phyloP scores from a whole-genome alignment of 169 alveolate species.

The Plasmodium berghei region DNA sequence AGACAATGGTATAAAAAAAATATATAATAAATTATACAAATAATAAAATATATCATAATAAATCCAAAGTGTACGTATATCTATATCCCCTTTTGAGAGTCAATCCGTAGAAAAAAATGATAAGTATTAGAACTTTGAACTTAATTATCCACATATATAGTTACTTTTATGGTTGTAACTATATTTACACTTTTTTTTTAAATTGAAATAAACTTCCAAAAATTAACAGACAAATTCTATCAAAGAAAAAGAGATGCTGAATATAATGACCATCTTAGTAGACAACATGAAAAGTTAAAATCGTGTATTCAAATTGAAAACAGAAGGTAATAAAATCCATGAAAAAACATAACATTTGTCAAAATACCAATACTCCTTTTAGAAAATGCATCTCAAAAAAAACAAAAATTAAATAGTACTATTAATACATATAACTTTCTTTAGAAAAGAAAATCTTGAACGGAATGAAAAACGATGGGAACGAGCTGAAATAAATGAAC shows the following conservation, averaged over 20 bases:
- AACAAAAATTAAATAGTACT: not conserved
- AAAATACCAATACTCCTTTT: not conserved
- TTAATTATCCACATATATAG: too few species aligned
- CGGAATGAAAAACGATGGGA: slow-evolving; percentile 58
- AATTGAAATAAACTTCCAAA: too few species aligned
- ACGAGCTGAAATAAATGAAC: slow-evolving; percentile 21
- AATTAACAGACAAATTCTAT: slow-evolving; percentile 16
- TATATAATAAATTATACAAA: too few species aligned
- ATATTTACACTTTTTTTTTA: too few species aligned
- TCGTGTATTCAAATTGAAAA: slow-evolving; percentile 42
- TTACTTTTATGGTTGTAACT: too few species aligned
- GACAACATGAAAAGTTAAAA: slow-evolving; percentile 43
- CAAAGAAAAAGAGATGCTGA: slow-evolving; percentile 48
- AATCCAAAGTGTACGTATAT: not conserved
- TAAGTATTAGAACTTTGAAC: too few species aligned
- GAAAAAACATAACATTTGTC: not conserved
- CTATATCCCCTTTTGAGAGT: not conserved
- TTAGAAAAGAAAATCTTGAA: slow-evolving; percentile 53
- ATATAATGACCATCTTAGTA: slow-evolving; percentile 16
- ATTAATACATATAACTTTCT: not conserved
- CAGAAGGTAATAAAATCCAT: slow-evolving; percentile 18
- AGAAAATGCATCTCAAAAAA: not conserved
- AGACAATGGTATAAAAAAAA: slow-evolving; percentile 18
- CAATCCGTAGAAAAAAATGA: too few species aligned
- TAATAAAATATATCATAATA: too few species aligned